A percentile compares a stretch with the other conserved stretches of the same genome.
Evolutionary conservation across 805 yeast species (phyloP).

Genomic region (Isabelozyma heimii): DNA sequence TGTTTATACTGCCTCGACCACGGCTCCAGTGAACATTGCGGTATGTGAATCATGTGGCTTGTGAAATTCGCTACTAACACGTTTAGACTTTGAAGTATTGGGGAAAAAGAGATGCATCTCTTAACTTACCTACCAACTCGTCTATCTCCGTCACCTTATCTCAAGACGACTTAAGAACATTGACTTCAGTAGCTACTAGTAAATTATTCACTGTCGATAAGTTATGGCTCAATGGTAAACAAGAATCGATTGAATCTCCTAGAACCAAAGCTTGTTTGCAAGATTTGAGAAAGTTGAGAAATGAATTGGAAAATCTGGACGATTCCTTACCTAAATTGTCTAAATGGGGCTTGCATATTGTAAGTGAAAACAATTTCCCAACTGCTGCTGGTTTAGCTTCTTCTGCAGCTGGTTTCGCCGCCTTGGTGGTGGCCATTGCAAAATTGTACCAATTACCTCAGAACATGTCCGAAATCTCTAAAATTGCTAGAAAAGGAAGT

Average conservation of each 20-base stretch:
- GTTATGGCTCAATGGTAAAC: conserved; percentile 83
- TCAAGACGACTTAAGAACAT: conserved; percentile 85
- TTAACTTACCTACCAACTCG: conserved; percentile 93
- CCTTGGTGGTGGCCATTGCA: conserved; percentile 87
- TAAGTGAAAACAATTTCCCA: conserved; percentile 94
- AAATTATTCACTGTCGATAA: conserved; percentile 56
- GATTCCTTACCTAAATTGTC: conserved; percentile 59
- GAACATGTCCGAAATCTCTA: conserved; percentile 78
- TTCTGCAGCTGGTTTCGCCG: conserved; percentile 98
- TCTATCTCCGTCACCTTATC: conserved; percentile 93
- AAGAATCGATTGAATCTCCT: conserved; percentile 64
- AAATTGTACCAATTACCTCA: conserved; percentile 82
- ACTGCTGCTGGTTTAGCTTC: conserved; percentile 99
- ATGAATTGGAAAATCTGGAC: conserved; percentile 56
- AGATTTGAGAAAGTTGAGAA: conserved; percentile 71
- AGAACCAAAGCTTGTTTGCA: conserved; percentile 70
- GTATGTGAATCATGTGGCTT: conserved; percentile 39
- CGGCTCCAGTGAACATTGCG: conserved; percentile 98
- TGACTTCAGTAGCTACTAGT: conserved; percentile 82
- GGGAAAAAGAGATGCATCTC: conserved; percentile 91
- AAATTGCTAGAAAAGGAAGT: conserved; percentile 95
- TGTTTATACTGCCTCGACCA: conserved; percentile 71
- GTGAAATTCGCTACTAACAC: conserved; percentile 7
- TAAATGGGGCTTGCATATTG: conserved; percentile 68
- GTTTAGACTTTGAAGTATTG: conserved; percentile 86